Evolutionary conservation across 345 rosid species (phyloP).

Genomic region (Linum tenue): DNA sequence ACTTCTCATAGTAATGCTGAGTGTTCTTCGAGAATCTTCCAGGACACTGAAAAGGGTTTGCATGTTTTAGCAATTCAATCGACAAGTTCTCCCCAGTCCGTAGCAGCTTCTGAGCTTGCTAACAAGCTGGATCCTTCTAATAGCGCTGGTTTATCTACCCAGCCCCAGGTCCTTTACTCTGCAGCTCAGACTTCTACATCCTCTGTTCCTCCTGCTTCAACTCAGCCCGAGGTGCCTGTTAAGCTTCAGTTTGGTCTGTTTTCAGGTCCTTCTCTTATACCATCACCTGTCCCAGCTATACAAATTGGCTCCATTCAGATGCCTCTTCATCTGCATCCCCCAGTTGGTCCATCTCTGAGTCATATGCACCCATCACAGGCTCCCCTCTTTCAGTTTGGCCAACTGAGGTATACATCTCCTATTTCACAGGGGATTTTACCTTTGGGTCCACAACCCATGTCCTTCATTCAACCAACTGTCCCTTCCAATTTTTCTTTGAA

Average conservation of each 20-base stretch:
- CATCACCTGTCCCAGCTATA: conserved; percentile 92
- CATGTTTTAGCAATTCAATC: conserved; percentile 41
- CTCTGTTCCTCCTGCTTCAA: conserved; percentile 27
- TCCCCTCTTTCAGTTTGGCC: conserved; percentile 89
- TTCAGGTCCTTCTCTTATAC: conserved; percentile 84
- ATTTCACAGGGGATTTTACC: conserved; percentile 69
- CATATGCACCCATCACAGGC: conserved; percentile 63
- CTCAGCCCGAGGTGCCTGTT: conserved; percentile 57
- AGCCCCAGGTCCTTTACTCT: conserved; percentile 26
- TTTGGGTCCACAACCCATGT: conserved; percentile 47
- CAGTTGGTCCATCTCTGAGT: conserved; percentile 45
- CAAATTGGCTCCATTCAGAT: conserved; percentile 99
- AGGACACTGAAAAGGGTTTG: conserved; percentile 46
- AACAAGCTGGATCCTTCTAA: conserved; percentile 27
- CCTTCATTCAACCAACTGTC: conserved; percentile 44
- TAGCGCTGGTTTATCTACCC: no score
- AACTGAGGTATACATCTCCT: conserved; percentile 68
- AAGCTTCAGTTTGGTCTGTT: conserved; percentile 92
- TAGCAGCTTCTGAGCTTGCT: conserved; percentile 27
- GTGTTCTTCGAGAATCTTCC: conserved; percentile 35
- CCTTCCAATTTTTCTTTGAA: conserved; percentile 34
- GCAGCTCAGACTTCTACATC: conserved; percentile 38
- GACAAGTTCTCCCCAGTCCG: conserved; percentile 20
- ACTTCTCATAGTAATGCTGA: conserved; percentile 25
- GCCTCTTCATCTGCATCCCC: conserved; percentile 95